Evolutionary conservation across 768 basidiomycete genomes (phyloP).

Genomic region (Amanita brunnescens): DNA sequence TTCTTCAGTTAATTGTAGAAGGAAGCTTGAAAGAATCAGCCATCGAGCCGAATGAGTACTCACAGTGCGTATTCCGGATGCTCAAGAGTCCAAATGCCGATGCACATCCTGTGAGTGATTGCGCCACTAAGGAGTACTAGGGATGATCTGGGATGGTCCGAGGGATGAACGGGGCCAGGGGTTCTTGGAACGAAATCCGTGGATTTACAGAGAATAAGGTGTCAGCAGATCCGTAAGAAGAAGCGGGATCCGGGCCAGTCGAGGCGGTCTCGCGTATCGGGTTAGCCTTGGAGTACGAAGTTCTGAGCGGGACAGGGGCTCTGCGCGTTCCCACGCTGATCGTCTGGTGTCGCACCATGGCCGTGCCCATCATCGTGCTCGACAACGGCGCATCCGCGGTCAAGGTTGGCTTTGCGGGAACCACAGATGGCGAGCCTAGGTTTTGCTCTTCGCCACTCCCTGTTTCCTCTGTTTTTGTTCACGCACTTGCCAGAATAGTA

Average conservation of each 20-base stretch:
- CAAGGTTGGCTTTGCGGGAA: slow-evolving; percentile 55
- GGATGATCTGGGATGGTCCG: slow-evolving; percentile 13
- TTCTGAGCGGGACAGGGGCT: neutral
- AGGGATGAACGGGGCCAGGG: slow-evolving; percentile 12
- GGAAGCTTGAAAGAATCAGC: neutral
- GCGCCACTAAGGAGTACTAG: slow-evolving; percentile 11
- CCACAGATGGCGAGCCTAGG: slow-evolving; percentile 16
- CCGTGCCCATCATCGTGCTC: slow-evolving; percentile 46
- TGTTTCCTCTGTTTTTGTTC: slow-evolving; percentile 8
- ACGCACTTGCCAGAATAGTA: slow-evolving; percentile 40
- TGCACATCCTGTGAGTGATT: no score
- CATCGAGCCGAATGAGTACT: slow-evolving; percentile 20
- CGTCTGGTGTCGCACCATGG: slow-evolving; percentile 6
- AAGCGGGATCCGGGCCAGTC: slow-evolving; percentile 9
- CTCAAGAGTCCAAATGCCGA: slow-evolving; percentile 69
- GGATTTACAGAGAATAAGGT: slow-evolving; percentile 20
- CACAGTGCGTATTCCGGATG: slow-evolving; percentile 76
- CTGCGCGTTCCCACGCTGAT: neutral
- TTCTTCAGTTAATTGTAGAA: slow-evolving; percentile 7
- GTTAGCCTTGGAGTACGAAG: no score
- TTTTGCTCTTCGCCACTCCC: neutral
- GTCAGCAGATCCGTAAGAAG: slow-evolving; percentile 11
- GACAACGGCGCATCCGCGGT: slow-evolving; percentile 86
- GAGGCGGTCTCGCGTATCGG: no score
- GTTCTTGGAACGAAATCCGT: slow-evolving; percentile 17